Conservation (phyloP, 495 filamentous ascomycete genomes). For the Gamarada debralockiae region DNA sequence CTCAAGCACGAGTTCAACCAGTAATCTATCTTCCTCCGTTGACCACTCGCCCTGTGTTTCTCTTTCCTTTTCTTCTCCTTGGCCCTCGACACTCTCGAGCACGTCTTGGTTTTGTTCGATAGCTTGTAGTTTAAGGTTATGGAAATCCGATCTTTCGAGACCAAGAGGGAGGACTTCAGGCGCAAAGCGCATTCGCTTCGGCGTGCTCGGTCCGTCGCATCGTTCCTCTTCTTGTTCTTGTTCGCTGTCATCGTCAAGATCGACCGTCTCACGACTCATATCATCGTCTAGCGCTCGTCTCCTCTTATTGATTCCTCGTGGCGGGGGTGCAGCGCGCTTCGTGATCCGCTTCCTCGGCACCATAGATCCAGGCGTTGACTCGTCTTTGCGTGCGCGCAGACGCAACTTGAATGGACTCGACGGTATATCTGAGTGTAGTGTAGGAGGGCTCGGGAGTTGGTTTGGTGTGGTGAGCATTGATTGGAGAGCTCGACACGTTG, state of each 20-base stretch:
- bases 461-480: conserved; percentile 51
- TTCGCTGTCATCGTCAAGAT: conserved; percentile 33
- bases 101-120: neutral
- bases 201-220: conserved; percentile 54
- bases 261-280: conserved; percentile 36
- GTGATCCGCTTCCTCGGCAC: conserved; percentile 42
- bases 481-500: conserved; percentile 68
- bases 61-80: neutral
- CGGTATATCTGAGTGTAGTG: conserved; percentile 48
- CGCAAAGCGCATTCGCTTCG: conserved; percentile 61
- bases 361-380: conserved; percentile 26
- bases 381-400: conserved; percentile 31
- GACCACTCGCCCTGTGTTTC: conserved; percentile 43
- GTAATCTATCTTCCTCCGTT: conserved; percentile 62
- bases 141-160: conserved; percentile 60
- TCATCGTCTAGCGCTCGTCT: conserved; percentile 54
- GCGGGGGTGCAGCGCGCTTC: conserved; percentile 40
- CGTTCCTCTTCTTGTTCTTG: conserved; percentile 21
- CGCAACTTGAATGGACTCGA: conserved; percentile 41
- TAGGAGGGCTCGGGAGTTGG: conserved; percentile 33
- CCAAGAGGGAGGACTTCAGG: conserved; percentile 67
- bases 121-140: conserved; percentile 46
- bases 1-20: conserved; percentile 70
- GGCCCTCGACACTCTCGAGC: neutral
- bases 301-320: conserved; percentile 59